Conservation (phyloP, 495 filamentous ascomycete species). For the Physcia stellaris region DNA sequence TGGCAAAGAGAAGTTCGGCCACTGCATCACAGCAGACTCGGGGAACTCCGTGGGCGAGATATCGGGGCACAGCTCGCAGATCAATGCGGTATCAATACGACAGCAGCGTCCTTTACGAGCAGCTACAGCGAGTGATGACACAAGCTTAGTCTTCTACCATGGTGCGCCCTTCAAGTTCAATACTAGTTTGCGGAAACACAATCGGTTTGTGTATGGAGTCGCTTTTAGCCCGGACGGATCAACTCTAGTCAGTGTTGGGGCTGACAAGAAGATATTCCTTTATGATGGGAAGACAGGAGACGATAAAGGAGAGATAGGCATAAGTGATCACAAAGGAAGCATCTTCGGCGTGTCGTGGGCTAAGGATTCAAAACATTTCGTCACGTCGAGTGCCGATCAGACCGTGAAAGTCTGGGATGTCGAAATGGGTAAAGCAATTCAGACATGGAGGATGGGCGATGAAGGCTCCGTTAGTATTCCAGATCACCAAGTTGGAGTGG, state of each 20-base stretch:
- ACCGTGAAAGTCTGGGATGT: constrained; percentile 85
- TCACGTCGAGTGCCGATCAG: constrained; percentile 84
- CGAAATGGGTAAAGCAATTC: constrained; percentile 57
- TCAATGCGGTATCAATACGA: constrained; percentile 83
- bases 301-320: constrained; percentile 58
- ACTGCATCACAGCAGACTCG: constrained; percentile 88
- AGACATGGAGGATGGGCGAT: constrained; percentile 79
- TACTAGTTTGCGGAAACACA: constrained; percentile 61
- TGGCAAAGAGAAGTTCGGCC: constrained; percentile 84
- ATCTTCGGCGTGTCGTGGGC: constrained; percentile 89
- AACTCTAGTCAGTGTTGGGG: constrained; percentile 73
- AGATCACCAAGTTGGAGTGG: constrained; percentile 89
- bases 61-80: constrained; percentile 71
- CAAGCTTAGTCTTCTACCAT: constrained; percentile 77
- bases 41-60: constrained; percentile 94
- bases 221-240: constrained; percentile 85
- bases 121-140: constrained; percentile 82
- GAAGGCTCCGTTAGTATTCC: constrained; percentile 59
- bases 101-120: constrained; percentile 82
- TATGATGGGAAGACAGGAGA: constrained; percentile 95
- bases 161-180: constrained; percentile 93
- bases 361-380: constrained; percentile 75
- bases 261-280: constrained; percentile 77
- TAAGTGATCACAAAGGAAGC: constrained; percentile 77
- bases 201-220: constrained; percentile 75